phyloP scores from a whole-genome alignment of 306 rosid genomes.

The Cucurbita maxima region DNA sequence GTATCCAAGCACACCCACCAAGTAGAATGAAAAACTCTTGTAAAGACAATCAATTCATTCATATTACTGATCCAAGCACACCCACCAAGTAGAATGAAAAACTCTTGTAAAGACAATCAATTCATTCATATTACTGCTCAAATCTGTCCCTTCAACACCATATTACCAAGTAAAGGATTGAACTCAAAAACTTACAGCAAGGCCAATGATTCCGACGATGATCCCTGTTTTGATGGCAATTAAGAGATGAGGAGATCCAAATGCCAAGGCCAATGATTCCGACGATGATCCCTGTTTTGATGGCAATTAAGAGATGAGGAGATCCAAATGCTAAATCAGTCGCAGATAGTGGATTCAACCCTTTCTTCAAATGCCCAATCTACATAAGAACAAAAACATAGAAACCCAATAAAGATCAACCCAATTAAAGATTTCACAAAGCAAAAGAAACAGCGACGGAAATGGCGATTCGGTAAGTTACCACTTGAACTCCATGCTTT shows the following conservation, averaged over 20 bases:
- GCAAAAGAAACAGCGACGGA: background rate
- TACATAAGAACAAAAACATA: background rate
- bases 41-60: background rate
- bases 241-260: constrained; percentile 19
- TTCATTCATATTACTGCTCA: background rate
- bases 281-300: constrained; percentile 35
- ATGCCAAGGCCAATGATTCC: constrained; percentile 31
- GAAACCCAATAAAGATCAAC: background rate
- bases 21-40: background rate
- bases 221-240: constrained; percentile 30
- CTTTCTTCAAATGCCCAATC: constrained; percentile 40
- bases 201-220: constrained; percentile 32
- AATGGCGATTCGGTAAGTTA: background rate
- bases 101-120: background rate
- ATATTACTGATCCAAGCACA: background rate
- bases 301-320: constrained; percentile 13
- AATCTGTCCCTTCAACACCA: background rate
- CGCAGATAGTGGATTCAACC: constrained; percentile 29
- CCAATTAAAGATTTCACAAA: background rate
- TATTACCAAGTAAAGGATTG: background rate
- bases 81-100: background rate
- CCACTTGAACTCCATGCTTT: constrained; percentile 32
- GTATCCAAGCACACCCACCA: background rate
- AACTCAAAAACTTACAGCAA: constrained; percentile 23
- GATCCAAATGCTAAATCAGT: constrained; percentile 25